Conservation (phyloP, 2,329 filamentous ascomycete species). For the Aspergillus neotritici region DNA sequence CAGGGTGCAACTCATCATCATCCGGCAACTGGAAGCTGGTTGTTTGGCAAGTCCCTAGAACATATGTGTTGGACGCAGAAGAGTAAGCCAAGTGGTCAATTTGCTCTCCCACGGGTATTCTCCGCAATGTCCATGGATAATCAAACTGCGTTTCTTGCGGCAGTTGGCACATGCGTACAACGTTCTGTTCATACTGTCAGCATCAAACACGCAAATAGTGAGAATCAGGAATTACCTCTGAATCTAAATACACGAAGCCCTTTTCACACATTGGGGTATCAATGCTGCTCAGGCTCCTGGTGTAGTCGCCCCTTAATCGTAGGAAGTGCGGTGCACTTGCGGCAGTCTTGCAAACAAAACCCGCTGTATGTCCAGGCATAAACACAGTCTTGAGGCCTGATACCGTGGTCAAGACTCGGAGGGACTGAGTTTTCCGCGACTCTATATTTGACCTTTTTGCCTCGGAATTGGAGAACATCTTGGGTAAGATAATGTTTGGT, state of each 20-base stretch:
- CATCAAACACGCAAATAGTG: neutral
- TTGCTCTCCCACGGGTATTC: conserved; percentile 64
- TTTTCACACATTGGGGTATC: conserved; percentile 63
- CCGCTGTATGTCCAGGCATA: conserved; percentile 70
- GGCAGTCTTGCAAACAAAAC: conserved; percentile 75
- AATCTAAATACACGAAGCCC: conserved; percentile 78
- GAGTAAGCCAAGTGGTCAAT: conserved; percentile 72
- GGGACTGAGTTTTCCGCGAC: conserved; percentile 35
- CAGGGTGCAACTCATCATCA: conserved; percentile 75
- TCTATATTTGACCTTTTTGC: conserved; percentile 26
- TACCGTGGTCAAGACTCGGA: conserved; percentile 47
- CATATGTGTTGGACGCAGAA: conserved; percentile 65
- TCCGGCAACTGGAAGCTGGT: conserved; percentile 77
- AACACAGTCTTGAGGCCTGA: conserved; percentile 77
- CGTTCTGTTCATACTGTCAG: conserved; percentile 45
- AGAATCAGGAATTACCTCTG: conserved; percentile 34
- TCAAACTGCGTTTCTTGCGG: conserved; percentile 65
- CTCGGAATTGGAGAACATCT: conserved; percentile 48
- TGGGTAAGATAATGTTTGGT: conserved; percentile 62
- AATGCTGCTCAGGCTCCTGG: conserved; percentile 68
- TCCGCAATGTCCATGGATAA: conserved; percentile 68
- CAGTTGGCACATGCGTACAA: conserved; percentile 67
- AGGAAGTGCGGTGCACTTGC: conserved; percentile 71
- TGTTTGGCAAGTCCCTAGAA: conserved; percentile 62
- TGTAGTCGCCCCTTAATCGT: conserved; percentile 61